phyloP scores from a whole-genome alignment of 108 stramenopile genomes.

The Thalassiosira profunda region DNA sequence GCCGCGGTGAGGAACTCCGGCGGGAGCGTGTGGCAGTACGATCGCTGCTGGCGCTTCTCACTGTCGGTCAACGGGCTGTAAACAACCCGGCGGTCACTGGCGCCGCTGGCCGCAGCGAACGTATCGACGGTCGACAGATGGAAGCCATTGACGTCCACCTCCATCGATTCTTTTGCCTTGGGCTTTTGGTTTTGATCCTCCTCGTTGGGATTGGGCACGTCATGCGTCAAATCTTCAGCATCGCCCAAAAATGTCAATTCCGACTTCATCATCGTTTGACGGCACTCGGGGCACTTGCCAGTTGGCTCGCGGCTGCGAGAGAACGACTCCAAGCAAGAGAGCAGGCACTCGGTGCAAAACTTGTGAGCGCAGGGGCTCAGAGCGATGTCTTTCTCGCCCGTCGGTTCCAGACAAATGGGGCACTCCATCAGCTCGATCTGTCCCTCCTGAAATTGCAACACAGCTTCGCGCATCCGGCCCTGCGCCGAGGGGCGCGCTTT shows the following conservation, averaged over 20 bases:
- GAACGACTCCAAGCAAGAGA: slow-evolving; percentile 9
- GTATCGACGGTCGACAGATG: slow-evolving; percentile 7
- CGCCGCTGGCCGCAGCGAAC: slow-evolving; percentile 3
- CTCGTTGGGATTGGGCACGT: not conserved
- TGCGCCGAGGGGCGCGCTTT: slow-evolving; percentile 13
- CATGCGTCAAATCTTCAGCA: slow-evolving; percentile 14
- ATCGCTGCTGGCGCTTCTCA: slow-evolving; percentile 1
- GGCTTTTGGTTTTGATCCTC: slow-evolving; percentile 3
- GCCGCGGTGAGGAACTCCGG: not conserved
- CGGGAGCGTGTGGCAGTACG: slow-evolving; percentile 5
- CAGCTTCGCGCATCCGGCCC: slow-evolving; percentile 3
- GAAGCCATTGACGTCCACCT: slow-evolving; percentile 18
- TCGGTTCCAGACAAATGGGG: slow-evolving; percentile 22
- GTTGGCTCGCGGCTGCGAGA: slow-evolving; percentile 12
- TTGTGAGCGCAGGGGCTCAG: slow-evolving; percentile 39
- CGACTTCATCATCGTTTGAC: slow-evolving; percentile 1
- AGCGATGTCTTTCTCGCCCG: slow-evolving; percentile 20
- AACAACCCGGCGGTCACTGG: not conserved
- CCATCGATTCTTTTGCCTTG: not conserved
- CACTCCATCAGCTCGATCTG: slow-evolving; percentile 22
- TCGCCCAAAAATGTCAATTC: slow-evolving; percentile 25
- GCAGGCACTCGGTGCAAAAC: slow-evolving; percentile 25
- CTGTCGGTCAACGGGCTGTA: not conserved
- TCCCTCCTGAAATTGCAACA: slow-evolving; percentile 21
- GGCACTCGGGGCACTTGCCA: slow-evolving; percentile 14